Evolutionary conservation across 495 filamentous ascomycete genomes (phyloP).

Genomic region (Cladorrhinum samala): DNA sequence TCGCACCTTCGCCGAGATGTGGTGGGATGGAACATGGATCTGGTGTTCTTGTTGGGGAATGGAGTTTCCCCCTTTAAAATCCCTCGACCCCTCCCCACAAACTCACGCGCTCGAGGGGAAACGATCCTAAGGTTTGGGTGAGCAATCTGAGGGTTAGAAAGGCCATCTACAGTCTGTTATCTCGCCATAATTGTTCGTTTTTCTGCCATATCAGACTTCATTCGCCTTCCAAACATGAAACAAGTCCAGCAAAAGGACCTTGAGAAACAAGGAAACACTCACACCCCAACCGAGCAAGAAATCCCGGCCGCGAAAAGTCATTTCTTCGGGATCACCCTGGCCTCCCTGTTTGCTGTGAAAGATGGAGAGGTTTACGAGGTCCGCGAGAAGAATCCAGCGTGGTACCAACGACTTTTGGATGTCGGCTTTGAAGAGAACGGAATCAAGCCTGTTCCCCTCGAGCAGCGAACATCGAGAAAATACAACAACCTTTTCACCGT

Average conservation of each 20-base stretch:
- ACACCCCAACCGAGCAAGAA: background rate
- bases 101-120: too few species aligned
- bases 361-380: slow-evolving; percentile 30
- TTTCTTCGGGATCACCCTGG: background rate
- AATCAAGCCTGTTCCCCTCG: slow-evolving; percentile 47
- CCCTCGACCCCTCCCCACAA: too few species aligned
- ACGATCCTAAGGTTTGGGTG: too few species aligned
- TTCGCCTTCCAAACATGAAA: background rate
- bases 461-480: slow-evolving; percentile 43
- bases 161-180: too few species aligned
- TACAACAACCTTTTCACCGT: slow-evolving; percentile 48
- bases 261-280: slow-evolving; percentile 9
- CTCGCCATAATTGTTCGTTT: background rate
- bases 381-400: slow-evolving; percentile 28
- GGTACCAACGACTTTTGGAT: slow-evolving; percentile 41
- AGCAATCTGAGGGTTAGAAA: too few species aligned
- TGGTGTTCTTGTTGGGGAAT: too few species aligned
- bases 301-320: background rate
- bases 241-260: background rate
- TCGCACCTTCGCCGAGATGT: too few species aligned
- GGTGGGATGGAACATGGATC: too few species aligned
- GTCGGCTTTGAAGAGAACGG: slow-evolving; percentile 45
- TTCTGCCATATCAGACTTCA: background rate
- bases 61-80: too few species aligned
- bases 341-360: slow-evolving; percentile 20